Evolutionary conservation across 129 eudicot genomes (phyloP), one percentile per base, ranked within the genome.

Genomic region (Smallanthus sonchifolius): DNA sequence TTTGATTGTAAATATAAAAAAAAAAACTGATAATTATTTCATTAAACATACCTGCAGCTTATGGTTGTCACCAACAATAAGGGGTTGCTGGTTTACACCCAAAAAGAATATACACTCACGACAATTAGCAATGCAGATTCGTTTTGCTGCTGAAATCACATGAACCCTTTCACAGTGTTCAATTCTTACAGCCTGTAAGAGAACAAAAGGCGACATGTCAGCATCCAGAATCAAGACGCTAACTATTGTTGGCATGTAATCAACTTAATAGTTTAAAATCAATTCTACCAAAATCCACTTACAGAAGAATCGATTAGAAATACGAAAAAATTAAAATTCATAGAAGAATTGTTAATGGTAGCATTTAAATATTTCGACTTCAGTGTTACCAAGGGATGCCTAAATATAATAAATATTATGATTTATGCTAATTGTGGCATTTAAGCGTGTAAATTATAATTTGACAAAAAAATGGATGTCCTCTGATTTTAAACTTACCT

Each of bases 81-180:
- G 99, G 5, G 99, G 99, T 65, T 75, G 92, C 69, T 94, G 99
- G 76, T 94, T 94, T 63, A 94, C 89, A 78, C 99, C 99, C 82
- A 94, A 80, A 84, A 83, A 94, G 87, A 94, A 94, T 24, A 94
- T 69, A 70, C 99, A 94, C 76, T 94, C 99, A 15, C 99, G 99
- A 77, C 99, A 94, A 78, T 94, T 94, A 61, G 96, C 97, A 73
- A 94, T 91, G 72, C 97, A 88, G 71, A 90, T 88, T 36, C 99
- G 90, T 59, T 86, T 94, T 60, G 99, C 88, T 9, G 97, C 97
- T 48, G 82, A 74, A 77, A 94, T 94, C 65, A 94, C 83, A 80
- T 94, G 99, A 83, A 94, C 97, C 77, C 99, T 87, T 81, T 94
- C 99, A 79, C 99, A 94, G 67, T 94, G 99, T 81, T 94, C 97